These are phyloP conservation scores for Auricularia cornea DNA, from an alignment of 768 basidiomycete genomes.

Conservation along the genomic window DNA sequence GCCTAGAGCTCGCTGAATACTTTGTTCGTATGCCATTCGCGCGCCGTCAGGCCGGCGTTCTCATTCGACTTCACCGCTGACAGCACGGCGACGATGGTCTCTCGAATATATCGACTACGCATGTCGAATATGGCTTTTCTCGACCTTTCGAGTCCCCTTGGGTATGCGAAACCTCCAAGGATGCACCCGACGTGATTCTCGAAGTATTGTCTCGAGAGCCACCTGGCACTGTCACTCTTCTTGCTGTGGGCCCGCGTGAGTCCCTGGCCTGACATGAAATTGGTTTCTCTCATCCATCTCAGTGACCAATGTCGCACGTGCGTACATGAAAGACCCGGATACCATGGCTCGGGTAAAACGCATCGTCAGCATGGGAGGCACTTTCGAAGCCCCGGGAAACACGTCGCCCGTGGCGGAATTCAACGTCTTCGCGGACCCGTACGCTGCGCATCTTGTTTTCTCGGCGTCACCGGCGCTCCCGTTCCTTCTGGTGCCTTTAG, in stretches of 20 bases:
- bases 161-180: not conserved
- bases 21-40: slow-evolving; percentile 12
- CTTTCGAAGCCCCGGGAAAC: slow-evolving; percentile 35
- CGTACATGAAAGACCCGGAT: slow-evolving; percentile 19
- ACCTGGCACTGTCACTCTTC: slow-evolving; percentile 9
- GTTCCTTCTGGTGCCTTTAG: slow-evolving; percentile 29
- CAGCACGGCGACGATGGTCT: slow-evolving; percentile 23
- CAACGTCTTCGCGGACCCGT: slow-evolving; percentile 29
- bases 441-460: slow-evolving; percentile 26
- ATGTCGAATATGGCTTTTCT: slow-evolving; percentile 15
- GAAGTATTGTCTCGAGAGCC: slow-evolving; percentile 10
- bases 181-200: slow-evolving; percentile 12
- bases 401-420: slow-evolving; percentile 33
- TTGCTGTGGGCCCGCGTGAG: slow-evolving; percentile 18
- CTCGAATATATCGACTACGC: slow-evolving; percentile 14
- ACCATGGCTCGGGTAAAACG: slow-evolving; percentile 17
- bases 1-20: slow-evolving; percentile 17
- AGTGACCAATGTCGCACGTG: slow-evolving; percentile 34
- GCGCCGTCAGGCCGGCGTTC: not conserved
- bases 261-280: not conserved
- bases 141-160: not conserved
- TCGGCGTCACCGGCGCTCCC: slow-evolving; percentile 4
- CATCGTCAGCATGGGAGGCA: slow-evolving; percentile 36
- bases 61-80: not conserved
- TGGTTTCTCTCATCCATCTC: not conserved